These are phyloP conservation scores for Aegle marmelos DNA, from an alignment of 345 rosid genomes.

Conservation along the genomic window DNA sequence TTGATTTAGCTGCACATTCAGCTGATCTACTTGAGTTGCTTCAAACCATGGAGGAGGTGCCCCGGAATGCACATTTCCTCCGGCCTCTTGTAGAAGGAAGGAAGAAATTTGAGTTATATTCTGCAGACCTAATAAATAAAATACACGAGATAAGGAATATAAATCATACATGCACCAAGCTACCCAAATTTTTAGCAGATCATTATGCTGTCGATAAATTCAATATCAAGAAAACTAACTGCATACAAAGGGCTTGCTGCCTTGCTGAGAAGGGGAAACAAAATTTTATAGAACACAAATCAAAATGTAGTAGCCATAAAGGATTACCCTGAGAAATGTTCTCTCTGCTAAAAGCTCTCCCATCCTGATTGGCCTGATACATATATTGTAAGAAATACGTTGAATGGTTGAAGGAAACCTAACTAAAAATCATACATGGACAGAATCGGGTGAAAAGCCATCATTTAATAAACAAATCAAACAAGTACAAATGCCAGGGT, in stretches of 20 bases:
- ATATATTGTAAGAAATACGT: constrained; percentile 15
- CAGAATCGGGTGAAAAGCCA: constrained; percentile 5
- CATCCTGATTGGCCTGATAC: constrained; percentile 35
- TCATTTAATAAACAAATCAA: background rate
- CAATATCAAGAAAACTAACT: background rate
- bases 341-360: constrained; percentile 24
- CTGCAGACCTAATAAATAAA: constrained; percentile 38
- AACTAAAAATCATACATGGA: constrained; percentile 1
- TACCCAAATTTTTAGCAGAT: background rate
- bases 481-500: background rate
- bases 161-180: background rate
- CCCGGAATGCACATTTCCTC: constrained; percentile 77
- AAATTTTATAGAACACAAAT: constrained; percentile 13
- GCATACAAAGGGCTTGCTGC: background rate
- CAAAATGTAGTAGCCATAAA: constrained; percentile 11
- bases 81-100: constrained; percentile 26
- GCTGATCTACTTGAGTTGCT: constrained; percentile 38
- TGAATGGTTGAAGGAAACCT: constrained; percentile 5
- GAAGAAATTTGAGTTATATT: constrained; percentile 36
- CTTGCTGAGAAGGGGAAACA: background rate
- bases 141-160: constrained; percentile 10
- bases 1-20: constrained; percentile 27
- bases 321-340: constrained; percentile 47
- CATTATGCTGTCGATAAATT: background rate
- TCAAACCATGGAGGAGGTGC: constrained; percentile 87